Evolutionary conservation across 2,329 filamentous ascomycete species (phyloP), one percentile per base, ranked within the genome.

Genomic region (Aspergillus chevalieri): DNA sequence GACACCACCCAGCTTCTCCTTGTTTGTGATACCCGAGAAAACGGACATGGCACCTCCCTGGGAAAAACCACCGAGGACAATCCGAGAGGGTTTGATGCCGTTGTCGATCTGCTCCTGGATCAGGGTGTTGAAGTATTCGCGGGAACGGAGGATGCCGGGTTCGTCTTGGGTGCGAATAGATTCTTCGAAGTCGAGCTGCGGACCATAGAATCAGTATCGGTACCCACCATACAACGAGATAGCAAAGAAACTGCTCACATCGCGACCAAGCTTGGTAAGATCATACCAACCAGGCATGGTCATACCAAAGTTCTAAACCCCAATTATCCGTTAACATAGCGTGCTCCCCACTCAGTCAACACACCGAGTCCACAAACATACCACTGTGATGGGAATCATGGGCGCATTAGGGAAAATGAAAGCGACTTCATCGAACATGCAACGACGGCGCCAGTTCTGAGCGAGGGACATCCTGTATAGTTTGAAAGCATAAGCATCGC

Each of bases 361-460:
- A 44, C 10, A 12, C 3, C 26, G 10, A 4, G 26, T 30, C 26
- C 4, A 12, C 26, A 30, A 28, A 73, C 80, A 63, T 72, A 89
- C 86, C 61, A 84, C 76, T n/a, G 89, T 91, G 65, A 96, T 89
- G 28, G 90, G 89, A 47, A 95, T 93, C 34, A 71, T 73, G 4
- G 92, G 90, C 24, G 93, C 93, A 73, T 95, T 88, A 14, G 93
- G 93, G 69, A 98, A 85, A 64, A 98, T 82, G 70, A 97, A 97
- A 65, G 92, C 87, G 67, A 95, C 88, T 71, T 96, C 87, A 50
- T 90, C 82, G 56, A 97, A 89, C 64, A 85, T 85, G 68, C 83
- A 81, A 46, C 87, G 81, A 30, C 85, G 79, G 48, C 89, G 84
- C 86, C 87, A 96, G 70, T 92, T 89, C 75, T 95, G 85, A 28